Conservation (phyloP, 2,329 filamentous ascomycete species). For the Colletotrichum tanaceti region DNA sequence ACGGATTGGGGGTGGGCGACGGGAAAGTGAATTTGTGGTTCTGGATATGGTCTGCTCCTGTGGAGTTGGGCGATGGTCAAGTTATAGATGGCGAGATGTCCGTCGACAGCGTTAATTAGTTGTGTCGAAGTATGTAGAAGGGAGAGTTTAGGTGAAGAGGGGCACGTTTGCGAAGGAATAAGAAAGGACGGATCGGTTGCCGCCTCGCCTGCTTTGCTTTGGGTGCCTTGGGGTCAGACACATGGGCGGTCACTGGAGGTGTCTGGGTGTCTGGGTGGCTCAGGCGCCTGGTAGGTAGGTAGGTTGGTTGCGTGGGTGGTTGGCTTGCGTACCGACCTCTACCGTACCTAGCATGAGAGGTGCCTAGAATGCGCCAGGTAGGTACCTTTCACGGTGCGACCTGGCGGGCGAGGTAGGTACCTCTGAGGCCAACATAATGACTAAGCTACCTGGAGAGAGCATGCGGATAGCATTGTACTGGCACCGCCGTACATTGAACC, state of each 20-base stretch:
- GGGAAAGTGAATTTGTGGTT: constrained; percentile 40
- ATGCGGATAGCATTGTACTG: no score
- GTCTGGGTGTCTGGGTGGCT: constrained; percentile 32
- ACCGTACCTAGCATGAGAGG: background rate
- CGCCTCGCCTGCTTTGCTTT: constrained; percentile 38
- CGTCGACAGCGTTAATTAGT: constrained; percentile 34
- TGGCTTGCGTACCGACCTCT: constrained; percentile 3
- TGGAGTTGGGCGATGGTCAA: constrained; percentile 31
- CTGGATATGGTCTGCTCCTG: constrained; percentile 26
- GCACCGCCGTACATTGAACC: background rate
- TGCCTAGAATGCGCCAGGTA: constrained; percentile 16
- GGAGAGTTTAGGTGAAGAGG: constrained; percentile 38
- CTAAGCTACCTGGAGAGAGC: constrained; percentile 12
- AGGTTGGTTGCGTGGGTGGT: background rate
- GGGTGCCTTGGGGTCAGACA: constrained; percentile 36
- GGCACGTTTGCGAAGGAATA: constrained; percentile 40
- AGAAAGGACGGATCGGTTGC: constrained; percentile 36
- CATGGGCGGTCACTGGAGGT: constrained; percentile 40
- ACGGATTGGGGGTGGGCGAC: constrained; percentile 49
- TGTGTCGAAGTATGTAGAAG: constrained; percentile 40
- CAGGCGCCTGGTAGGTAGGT: constrained; percentile 27
- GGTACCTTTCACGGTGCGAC: constrained; percentile 7
- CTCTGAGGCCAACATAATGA: background rate
- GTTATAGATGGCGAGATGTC: constrained; percentile 38
- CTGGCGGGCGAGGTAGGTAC: background rate